phyloP scores from a whole-genome alignment of 1,284 basidiomycete species.

The Sporisorium exsertum region DNA sequence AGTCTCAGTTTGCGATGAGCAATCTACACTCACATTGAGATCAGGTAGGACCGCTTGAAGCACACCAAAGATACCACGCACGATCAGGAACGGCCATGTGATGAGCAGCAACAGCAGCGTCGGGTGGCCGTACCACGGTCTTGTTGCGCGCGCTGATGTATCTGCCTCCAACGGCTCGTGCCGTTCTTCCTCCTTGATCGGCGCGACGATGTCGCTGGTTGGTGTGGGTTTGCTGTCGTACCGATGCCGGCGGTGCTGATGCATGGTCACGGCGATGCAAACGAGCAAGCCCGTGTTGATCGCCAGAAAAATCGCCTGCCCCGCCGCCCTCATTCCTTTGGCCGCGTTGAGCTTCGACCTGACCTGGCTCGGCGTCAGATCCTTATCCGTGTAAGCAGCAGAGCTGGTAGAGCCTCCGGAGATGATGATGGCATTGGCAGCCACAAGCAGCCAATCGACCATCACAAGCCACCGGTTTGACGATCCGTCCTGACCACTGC shows the following conservation, averaged over 20 bases:
- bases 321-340: conserved; percentile 19
- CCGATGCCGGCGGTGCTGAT: conserved; percentile 12
- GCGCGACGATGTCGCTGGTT: not conserved
- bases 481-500: not conserved
- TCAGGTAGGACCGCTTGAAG: conserved; percentile 20
- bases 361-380: conserved; percentile 6
- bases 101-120: conserved; percentile 34
- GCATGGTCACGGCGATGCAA: conserved; percentile 28
- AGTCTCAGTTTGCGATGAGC: not conserved
- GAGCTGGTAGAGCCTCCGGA: conserved; percentile 27
- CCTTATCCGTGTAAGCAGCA: conserved; percentile 10
- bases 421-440: conserved; percentile 43
- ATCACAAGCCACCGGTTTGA: not conserved
- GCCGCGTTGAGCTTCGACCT: conserved; percentile 4
- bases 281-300: conserved; percentile 22
- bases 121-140: conserved; percentile 31
- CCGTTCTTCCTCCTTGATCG: not conserved
- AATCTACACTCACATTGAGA: conserved; percentile 26
- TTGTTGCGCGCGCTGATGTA: not conserved
- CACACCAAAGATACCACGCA: conserved; percentile 51
- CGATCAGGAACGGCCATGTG: conserved; percentile 46
- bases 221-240: not conserved
- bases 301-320: conserved; percentile 33
- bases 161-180: not conserved
- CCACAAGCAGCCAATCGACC: conserved; percentile 26